A percentile compares a stretch with the other conserved stretches of the same genome.
Conservation (phyloP, 1,284 basidiomycete genomes). For the Malassezia vespertilionis region DNA sequence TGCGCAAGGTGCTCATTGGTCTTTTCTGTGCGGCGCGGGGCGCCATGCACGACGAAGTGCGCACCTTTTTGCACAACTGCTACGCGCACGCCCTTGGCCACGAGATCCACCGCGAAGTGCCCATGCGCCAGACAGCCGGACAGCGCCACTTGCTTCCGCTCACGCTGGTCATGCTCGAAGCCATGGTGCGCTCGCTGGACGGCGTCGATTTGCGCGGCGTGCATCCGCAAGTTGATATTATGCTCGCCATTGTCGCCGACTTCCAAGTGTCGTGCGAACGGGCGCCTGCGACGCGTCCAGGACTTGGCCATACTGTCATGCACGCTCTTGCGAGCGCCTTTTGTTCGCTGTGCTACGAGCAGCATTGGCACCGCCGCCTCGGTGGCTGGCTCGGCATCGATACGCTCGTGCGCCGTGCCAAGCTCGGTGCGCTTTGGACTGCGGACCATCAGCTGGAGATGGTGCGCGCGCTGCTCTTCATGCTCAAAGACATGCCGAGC, state of each 20-base stretch:
- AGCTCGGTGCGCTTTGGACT: slow-evolving; percentile 62
- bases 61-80: slow-evolving; percentile 59
- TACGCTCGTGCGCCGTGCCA: slow-evolving; percentile 44
- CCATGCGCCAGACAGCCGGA: slow-evolving; percentile 50
- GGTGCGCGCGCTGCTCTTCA: slow-evolving; percentile 78
- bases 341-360: slow-evolving; percentile 46
- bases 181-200: slow-evolving; percentile 32
- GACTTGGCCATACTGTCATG: slow-evolving; percentile 36
- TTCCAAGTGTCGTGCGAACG: slow-evolving; percentile 29
- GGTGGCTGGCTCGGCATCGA: slow-evolving; percentile 46
- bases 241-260: slow-evolving; percentile 33
- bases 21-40: slow-evolving; percentile 65
- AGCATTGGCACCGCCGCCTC: slow-evolving; percentile 45
- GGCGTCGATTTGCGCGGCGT: slow-evolving; percentile 50
- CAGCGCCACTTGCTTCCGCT: slow-evolving; percentile 54
- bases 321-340: slow-evolving; percentile 41
- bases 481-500: slow-evolving; percentile 86
- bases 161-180: slow-evolving; percentile 38
- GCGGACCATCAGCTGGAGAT: slow-evolving; percentile 81
- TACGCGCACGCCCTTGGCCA: slow-evolving; percentile 58
- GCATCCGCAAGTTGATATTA: slow-evolving; percentile 27
- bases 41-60: slow-evolving; percentile 62
- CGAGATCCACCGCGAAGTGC: slow-evolving; percentile 49
- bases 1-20: slow-evolving; percentile 59
- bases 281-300: slow-evolving; percentile 29